Conservation (phyloP, 176 grass and related monocot species). For the Triticum urartu region DNA sequence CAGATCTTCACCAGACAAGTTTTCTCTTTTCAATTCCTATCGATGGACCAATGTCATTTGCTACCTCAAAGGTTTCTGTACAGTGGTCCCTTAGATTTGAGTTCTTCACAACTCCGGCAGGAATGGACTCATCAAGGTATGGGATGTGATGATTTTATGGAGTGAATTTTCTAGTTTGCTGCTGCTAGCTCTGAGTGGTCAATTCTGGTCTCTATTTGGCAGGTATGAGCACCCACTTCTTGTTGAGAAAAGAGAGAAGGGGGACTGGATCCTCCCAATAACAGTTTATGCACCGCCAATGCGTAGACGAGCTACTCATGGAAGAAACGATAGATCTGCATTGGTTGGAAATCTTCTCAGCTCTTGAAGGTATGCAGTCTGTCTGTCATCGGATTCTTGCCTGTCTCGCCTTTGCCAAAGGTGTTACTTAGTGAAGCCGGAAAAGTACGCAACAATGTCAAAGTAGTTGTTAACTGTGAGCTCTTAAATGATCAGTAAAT, state of each 20-base stretch:
- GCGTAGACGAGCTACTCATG: constrained; percentile 56
- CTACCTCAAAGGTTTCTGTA: constrained; percentile 81
- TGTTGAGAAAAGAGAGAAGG: constrained; percentile 91
- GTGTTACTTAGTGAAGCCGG: background rate
- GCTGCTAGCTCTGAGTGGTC: background rate
- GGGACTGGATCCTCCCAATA: constrained; percentile 85
- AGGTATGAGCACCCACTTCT: constrained; percentile 90
- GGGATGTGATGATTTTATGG: background rate
- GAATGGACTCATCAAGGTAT: constrained; percentile 73
- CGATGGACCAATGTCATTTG: constrained; percentile 92
- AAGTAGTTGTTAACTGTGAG: background rate
- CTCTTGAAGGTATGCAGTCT: constrained; percentile 51
- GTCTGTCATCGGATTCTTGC: background rate
- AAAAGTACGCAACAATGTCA: constrained; percentile 1
- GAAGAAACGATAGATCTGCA: constrained; percentile 65
- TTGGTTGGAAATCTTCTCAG: constrained; percentile 63
- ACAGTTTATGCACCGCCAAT: constrained; percentile 82
- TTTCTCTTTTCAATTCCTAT: constrained; percentile 96
- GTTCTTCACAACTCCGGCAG: constrained; percentile 85
- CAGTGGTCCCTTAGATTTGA: constrained; percentile 93
- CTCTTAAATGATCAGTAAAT: constrained; percentile 13
- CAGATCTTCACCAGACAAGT: constrained; percentile 86
- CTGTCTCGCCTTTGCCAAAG: constrained; percentile 2
- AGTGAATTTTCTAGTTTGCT: background rate
- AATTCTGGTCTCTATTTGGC: constrained; percentile 27